Evolutionary conservation across 306 rosid genomes (phyloP).

Genomic region (Myrica gale): DNA sequence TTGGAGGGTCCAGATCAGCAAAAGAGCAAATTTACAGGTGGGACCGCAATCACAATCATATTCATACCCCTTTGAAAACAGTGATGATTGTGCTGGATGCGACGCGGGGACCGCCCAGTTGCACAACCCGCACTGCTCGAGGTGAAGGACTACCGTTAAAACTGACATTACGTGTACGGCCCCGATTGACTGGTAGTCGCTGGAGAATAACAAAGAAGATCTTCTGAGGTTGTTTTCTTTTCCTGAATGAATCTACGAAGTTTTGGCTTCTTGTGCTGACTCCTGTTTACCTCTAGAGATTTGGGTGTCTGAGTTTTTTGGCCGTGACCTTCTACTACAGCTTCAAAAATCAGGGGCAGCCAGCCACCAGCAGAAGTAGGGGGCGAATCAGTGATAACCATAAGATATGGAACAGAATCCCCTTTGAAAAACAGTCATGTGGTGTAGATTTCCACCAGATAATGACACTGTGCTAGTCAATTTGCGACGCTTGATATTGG

Average conservation of each 20-base stretch:
- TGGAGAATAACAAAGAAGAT: constrained; percentile 41
- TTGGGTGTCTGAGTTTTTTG: constrained; percentile 1
- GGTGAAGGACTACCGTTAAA: constrained; percentile 33
- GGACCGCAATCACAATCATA: constrained; percentile 39
- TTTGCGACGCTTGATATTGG: neutral
- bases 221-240: constrained; percentile 31
- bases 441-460: neutral
- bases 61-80: constrained; percentile 29
- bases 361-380: neutral
- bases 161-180: constrained; percentile 41
- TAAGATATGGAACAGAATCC: neutral
- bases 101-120: constrained; percentile 43
- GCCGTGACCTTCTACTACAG: constrained; percentile 27
- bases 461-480: neutral
- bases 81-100: constrained; percentile 38
- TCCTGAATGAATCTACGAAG: constrained; percentile 23
- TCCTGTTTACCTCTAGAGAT: neutral
- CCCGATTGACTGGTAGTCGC: constrained; percentile 18
- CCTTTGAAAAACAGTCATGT: neutral
- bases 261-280: constrained; percentile 29
- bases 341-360: constrained; percentile 8
- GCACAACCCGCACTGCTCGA: constrained; percentile 32
- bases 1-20: neutral
- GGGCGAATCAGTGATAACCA: neutral
- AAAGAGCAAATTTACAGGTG: constrained; percentile 5